A percentile compares a stretch with the other conserved stretches of the same genome.
These are phyloP conservation scores for Alternaria gansuensis DNA, from an alignment of 2,329 filamentous ascomycete genomes.

Conservation along the genomic window DNA sequence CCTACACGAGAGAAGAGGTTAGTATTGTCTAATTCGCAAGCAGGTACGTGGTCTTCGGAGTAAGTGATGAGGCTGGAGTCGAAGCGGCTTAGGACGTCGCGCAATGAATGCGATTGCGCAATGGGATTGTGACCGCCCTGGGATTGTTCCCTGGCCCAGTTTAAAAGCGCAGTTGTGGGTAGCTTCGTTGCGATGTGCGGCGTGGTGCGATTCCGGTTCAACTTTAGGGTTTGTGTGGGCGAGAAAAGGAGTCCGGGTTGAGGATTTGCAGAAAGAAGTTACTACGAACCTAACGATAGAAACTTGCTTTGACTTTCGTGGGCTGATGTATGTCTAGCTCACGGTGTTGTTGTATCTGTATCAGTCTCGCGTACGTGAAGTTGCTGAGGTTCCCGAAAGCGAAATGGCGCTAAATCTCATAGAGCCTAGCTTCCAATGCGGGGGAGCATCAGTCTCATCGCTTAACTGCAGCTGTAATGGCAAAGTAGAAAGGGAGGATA, in stretches of 20 bases:
- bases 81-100: constrained; percentile 9
- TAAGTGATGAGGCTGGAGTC: not conserved
- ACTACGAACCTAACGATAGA: constrained; percentile 25
- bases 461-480: not conserved
- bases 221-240: constrained; percentile 34
- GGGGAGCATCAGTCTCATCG: constrained; percentile 5
- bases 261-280: constrained; percentile 56
- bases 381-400: constrained; percentile 30
- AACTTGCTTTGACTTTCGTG: constrained; percentile 7
- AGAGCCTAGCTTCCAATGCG: constrained; percentile 19
- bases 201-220: constrained; percentile 24
- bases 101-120: not conserved
- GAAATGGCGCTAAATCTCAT: constrained; percentile 23
- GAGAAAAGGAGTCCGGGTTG: constrained; percentile 55
- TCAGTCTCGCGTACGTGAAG: constrained; percentile 26
- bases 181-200: constrained; percentile 21
- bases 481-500: not conserved
- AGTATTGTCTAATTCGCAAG: constrained; percentile 20
- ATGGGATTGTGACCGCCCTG: not conserved
- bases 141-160: not conserved
- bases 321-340: constrained; percentile 14
- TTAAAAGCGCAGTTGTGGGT: constrained; percentile 10
- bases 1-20: constrained; percentile 47
- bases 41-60: constrained; percentile 2
- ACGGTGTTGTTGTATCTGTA: constrained; percentile 19